Evolutionary conservation across 768 basidiomycete genomes (phyloP), one percentile per base, ranked within the genome.

Genomic region (Phanerodontia chrysosporium): DNA sequence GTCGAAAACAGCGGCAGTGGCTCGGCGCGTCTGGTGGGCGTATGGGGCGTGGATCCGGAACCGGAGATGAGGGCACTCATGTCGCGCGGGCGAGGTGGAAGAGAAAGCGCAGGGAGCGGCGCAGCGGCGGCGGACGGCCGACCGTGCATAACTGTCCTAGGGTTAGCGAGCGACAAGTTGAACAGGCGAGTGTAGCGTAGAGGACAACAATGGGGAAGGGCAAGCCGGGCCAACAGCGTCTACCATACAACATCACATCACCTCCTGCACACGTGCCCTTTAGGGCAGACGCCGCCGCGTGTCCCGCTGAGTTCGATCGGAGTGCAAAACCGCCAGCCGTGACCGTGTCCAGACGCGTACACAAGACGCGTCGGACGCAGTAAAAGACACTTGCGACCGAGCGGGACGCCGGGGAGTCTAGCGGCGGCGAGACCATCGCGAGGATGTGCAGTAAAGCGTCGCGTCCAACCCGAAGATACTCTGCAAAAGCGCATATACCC

Each of bases 21-120:
- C 53, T 79, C 78, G 62, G 69, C 68, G 29, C 85, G 83, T 3
- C 85, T 84, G 62, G 77, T 77, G 66, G 78, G 80, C 55, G 78
- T 80, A 45, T 87, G 90, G 0, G 90, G 83, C 10, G 74, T 67
- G 9, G 78, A 74, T 62, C 68, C 71, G 60, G 77, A 67, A n/a
- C 52, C 52, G 12, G 84, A 83, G 58, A 80, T 73, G 42, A 81
- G 71, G 39, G 83, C 79, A 27, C 80, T 80, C 60, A 78, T 75
- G 58, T 78, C 78, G 60, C 72, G 76, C 44, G 78, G 76, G 27
- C 82, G 76, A 27, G 79, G 76, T 24, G 84, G 85, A 65, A 81
- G 82, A 58, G 85, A 85, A 51, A 85, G 78, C 67, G 86, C 79
- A 72, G 84, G 74, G 70, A 88, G 77, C 57, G 80, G 72, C 68